A percentile compares a stretch with the other conserved stretches of the same genome.
These are phyloP conservation scores for Trichophyton mentagrophytes DNA, from an alignment of 2,329 filamentous ascomycete genomes.

Conservation along the genomic window DNA sequence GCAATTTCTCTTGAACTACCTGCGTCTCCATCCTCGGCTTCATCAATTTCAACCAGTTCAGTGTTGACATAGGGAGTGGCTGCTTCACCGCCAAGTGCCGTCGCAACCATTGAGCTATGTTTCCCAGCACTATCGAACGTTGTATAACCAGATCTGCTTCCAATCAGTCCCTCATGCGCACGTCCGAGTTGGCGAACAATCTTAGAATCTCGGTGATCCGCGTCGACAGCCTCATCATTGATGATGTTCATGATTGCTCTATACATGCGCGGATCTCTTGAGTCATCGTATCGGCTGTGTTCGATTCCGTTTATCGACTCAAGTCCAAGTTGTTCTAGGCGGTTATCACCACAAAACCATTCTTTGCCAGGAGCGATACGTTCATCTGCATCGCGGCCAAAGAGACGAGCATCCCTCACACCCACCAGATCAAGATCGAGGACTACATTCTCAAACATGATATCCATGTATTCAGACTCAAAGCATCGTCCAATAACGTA, in stretches of 20 bases:
- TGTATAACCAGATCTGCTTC: slow-evolving; percentile 9
- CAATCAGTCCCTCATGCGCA: slow-evolving; percentile 14
- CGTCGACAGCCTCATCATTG: slow-evolving; percentile 22
- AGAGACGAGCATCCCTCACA: slow-evolving; percentile 36
- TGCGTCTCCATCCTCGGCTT: neutral
- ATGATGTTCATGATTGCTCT: slow-evolving; percentile 35
- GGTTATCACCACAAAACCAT: slow-evolving; percentile 48
- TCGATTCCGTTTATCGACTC: slow-evolving; percentile 43
- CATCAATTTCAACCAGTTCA: neutral
- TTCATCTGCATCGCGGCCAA: slow-evolving; percentile 34
- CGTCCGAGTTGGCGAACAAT: slow-evolving; percentile 20
- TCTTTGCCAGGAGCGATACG: slow-evolving; percentile 36
- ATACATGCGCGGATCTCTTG: slow-evolving; percentile 36
- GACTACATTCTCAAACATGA: slow-evolving; percentile 30
- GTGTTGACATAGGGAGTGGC: neutral
- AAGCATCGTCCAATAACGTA: slow-evolving; percentile 43
- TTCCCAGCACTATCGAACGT: slow-evolving; percentile 24
- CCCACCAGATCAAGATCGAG: slow-evolving; percentile 37
- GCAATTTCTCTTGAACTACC: neutral
- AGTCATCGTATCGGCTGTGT: slow-evolving; percentile 35
- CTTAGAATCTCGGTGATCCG: slow-evolving; percentile 20
- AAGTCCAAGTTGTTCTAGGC: slow-evolving; percentile 44
- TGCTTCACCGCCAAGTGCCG: slow-evolving; percentile 18
- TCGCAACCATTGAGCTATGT: slow-evolving; percentile 29
- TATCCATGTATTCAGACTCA: slow-evolving; percentile 38